A percentile compares a stretch with the other conserved stretches of the same genome.
These are phyloP conservation scores for Phytophthora citrophthora DNA, from an alignment of 352 stramenopile genomes.

Conservation along the genomic window DNA sequence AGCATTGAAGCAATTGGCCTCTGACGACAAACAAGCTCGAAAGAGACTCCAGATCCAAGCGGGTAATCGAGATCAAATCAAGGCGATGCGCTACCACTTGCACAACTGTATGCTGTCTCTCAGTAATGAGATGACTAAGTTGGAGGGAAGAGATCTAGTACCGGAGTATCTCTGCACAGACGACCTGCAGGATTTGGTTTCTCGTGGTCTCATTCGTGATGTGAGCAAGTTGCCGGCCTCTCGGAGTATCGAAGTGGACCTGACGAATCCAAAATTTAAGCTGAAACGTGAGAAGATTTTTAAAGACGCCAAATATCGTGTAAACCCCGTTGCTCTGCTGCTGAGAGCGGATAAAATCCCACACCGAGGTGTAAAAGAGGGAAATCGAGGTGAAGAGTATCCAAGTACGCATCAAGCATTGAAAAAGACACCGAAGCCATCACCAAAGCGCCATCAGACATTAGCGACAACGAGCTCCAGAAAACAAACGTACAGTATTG, in stretches of 20 bases:
- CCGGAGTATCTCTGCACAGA: constrained; percentile 40
- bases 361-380: neutral
- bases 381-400: neutral
- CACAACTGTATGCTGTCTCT: constrained; percentile 32
- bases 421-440: constrained; percentile 39
- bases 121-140: constrained; percentile 4
- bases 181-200: constrained; percentile 24
- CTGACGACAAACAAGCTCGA: constrained; percentile 34
- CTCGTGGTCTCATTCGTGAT: constrained; percentile 5
- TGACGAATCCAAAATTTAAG: constrained; percentile 38
- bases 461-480: neutral
- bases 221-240: neutral
- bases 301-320: constrained; percentile 44
- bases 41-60: constrained; percentile 18
- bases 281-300: constrained; percentile 44
- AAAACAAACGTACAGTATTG: constrained; percentile 43
- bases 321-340: constrained; percentile 57
- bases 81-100: constrained; percentile 14
- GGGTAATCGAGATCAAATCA: constrained; percentile 9
- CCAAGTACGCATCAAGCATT: constrained; percentile 13
- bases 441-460: constrained; percentile 37
- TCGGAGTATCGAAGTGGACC: constrained; percentile 33
- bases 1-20: constrained; percentile 40
- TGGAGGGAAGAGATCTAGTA: constrained; percentile 39
- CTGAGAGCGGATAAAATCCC: constrained; percentile 47